phyloP scores from a whole-genome alignment of 352 stramenopile genomes.

The Globisporangium iwayamae region DNA sequence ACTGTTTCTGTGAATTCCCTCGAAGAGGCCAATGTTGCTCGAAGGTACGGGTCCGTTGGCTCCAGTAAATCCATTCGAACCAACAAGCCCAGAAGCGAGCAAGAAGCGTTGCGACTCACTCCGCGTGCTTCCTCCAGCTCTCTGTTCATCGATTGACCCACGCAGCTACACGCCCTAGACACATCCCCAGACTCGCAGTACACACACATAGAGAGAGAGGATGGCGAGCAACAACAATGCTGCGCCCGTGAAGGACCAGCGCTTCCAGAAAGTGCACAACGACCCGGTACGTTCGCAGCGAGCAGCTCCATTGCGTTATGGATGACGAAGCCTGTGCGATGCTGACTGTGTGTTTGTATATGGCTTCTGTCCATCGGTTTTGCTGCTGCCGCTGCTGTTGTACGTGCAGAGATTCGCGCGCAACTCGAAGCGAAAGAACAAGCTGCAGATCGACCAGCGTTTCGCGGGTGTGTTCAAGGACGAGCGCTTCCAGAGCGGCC shows the following conservation, averaged over 20 bases:
- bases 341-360: not conserved
- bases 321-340: not conserved
- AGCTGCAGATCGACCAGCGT: constrained; percentile 78
- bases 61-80: not conserved
- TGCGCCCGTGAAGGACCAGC: constrained; percentile 51
- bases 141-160: constrained; percentile 2
- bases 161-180: constrained; percentile 1
- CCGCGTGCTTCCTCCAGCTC: not conserved
- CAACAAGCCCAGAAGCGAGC: not conserved
- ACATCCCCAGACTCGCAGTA: not conserved
- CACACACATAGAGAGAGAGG: not conserved
- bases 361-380: not conserved
- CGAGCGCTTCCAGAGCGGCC: constrained; percentile 74
- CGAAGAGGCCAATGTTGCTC: not conserved
- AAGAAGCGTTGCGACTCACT: constrained; percentile 2
- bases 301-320: constrained; percentile 1
- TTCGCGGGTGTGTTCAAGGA: constrained; percentile 73
- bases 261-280: constrained; percentile 86
- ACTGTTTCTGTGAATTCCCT: too few relatives aligned
- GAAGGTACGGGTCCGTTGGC: constrained; percentile 3
- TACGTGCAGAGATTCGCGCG: constrained; percentile 59
- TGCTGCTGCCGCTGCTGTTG: not conserved
- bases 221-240: constrained; percentile 37
- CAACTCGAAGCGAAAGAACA: constrained; percentile 76
- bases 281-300: constrained; percentile 47